phyloP scores from a whole-genome alignment of 2,329 filamentous ascomycete species.

The Nigrospora sphaerica region DNA sequence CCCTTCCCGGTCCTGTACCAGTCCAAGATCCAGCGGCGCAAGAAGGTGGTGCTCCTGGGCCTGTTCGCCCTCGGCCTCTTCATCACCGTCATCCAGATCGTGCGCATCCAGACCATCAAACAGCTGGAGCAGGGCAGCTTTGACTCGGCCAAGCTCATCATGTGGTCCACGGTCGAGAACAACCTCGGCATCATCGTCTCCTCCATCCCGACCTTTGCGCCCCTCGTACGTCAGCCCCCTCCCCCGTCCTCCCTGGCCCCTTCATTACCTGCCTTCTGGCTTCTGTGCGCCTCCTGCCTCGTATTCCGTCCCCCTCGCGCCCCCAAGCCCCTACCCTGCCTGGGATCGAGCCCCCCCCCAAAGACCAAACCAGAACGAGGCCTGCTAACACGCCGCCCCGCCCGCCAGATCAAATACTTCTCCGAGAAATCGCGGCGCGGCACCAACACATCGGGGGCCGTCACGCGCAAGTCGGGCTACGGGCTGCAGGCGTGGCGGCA shows the following conservation, averaged over 20 bases:
- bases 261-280: no score
- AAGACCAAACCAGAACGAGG: no score
- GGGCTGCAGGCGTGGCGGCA: slow-evolving; percentile 17
- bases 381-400: no score
- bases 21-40: slow-evolving; percentile 27
- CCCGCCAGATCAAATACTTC: slow-evolving; percentile 16
- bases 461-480: slow-evolving; percentile 11
- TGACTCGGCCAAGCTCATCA: slow-evolving; percentile 32
- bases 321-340: no score
- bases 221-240: slow-evolving; percentile 19
- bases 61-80: slow-evolving; percentile 31
- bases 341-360: no score
- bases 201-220: slow-evolving; percentile 34
- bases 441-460: slow-evolving; percentile 1
- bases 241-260: no score
- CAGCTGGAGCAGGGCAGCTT: slow-evolving; percentile 31
- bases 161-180: slow-evolving; percentile 39
- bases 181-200: slow-evolving; percentile 35
- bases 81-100: slow-evolving; percentile 32
- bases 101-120: slow-evolving; percentile 42
- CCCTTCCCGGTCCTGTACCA: slow-evolving; percentile 32
- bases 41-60: slow-evolving; percentile 30
- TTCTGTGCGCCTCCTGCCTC: no score
- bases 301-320: no score
- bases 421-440: slow-evolving; percentile 18